Evolutionary conservation across 2,329 filamentous ascomycete species (phyloP).

Genomic region (Hymenoscyphus linearis): DNA sequence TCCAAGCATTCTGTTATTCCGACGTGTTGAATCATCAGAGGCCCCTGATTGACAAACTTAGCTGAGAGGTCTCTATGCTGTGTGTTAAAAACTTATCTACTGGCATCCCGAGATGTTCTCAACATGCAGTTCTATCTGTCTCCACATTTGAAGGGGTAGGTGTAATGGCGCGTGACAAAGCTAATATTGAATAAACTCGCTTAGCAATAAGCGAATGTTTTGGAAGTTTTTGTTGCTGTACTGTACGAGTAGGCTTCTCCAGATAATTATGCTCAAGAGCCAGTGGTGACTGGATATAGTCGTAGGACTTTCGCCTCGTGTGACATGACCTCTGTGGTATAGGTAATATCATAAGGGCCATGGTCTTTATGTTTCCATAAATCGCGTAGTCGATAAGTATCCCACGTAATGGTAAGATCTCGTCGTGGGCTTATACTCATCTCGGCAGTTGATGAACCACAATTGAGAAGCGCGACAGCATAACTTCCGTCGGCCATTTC

Average conservation of each 20-base stretch:
- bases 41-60: background rate
- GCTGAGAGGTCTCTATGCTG: background rate
- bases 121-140: background rate
- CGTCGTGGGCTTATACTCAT: conserved; percentile 19
- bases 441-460: conserved; percentile 16
- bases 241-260: background rate
- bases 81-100: background rate
- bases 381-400: conserved; percentile 18
- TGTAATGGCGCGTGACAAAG: background rate
- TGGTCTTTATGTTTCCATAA: conserved; percentile 21
- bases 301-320: conserved; percentile 21
- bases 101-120: background rate
- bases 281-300: conserved; percentile 8
- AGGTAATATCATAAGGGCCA: conserved; percentile 20
- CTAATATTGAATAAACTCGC: background rate
- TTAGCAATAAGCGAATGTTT: background rate
- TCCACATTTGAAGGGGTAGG: background rate
- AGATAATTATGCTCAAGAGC: background rate
- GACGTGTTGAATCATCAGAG: background rate
- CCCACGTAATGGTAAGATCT: conserved; percentile 17
- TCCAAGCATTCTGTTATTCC: background rate
- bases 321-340: conserved; percentile 18
- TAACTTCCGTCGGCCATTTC: conserved; percentile 19
- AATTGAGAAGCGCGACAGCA: conserved; percentile 20
- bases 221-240: background rate